phyloP scores from a whole-genome alignment of 179 eudicot genomes.

The Spergularia azorica region DNA sequence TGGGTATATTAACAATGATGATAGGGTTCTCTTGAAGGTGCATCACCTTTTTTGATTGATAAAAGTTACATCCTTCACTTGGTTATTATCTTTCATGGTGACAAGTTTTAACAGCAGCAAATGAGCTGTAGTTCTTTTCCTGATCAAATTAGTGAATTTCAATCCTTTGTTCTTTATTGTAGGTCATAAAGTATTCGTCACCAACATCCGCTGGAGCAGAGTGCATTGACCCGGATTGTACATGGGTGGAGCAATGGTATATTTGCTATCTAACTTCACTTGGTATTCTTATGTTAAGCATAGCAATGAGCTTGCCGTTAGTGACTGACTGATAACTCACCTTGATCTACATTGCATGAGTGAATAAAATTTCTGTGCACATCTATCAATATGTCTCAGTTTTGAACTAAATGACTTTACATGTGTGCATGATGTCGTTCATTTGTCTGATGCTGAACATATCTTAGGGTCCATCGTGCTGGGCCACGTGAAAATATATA shows the following conservation, averaged over 20 bases:
- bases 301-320: neutral
- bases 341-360: neutral
- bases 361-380: neutral
- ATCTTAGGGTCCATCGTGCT: conserved; percentile 91
- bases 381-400: neutral
- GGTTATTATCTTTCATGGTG: neutral
- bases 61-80: neutral
- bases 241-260: conserved; percentile 99
- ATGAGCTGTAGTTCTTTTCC: neutral
- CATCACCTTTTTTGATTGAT: neutral
- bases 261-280: neutral
- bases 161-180: conserved; percentile 1
- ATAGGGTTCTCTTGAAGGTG: conserved; percentile 94
- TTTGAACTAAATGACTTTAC: neutral
- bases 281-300: neutral
- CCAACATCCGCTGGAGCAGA: conserved; percentile 96
- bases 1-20: conserved; percentile 82
- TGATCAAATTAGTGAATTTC: neutral
- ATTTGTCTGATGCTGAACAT: conserved; percentile 3
- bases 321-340: too few relatives aligned
- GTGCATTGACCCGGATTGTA: conserved; percentile 87
- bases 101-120: too few relatives aligned
- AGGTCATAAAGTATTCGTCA: conserved; percentile 86
- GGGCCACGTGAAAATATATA: conserved; percentile 92
- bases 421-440: neutral